A percentile compares a stretch with the other conserved stretches of the same genome.
phyloP scores from a whole-genome alignment of 192 early-diverging fungal genomes.

The Lobulomyces angularis region DNA sequence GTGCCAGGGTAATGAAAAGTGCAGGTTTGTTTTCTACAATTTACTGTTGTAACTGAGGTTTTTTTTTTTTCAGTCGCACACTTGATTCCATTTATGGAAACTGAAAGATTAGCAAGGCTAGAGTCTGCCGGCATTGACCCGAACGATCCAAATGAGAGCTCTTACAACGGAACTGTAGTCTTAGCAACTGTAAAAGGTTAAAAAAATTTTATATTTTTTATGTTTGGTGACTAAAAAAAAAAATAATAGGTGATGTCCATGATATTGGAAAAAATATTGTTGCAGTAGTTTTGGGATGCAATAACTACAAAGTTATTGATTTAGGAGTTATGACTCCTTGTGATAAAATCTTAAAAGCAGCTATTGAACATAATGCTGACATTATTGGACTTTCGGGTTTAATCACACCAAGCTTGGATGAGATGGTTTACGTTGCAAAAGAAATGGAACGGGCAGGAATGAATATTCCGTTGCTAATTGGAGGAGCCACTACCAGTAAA shows the following conservation, averaged over 20 bases:
- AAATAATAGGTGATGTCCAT: slow-evolving; percentile 95
- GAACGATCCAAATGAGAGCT: too few relatives aligned
- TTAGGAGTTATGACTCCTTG: slow-evolving; percentile 91
- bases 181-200: slow-evolving; percentile 96
- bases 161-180: slow-evolving; percentile 79
- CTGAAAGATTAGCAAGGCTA: slow-evolving; percentile 70
- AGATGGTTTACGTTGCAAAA: slow-evolving; percentile 93
- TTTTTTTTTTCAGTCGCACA: slow-evolving; percentile 71
- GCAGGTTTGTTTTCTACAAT: not conserved
- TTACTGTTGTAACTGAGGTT: not conserved
- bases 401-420: slow-evolving; percentile 90
- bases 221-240: too few relatives aligned
- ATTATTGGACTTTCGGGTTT: slow-evolving; percentile 86
- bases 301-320: slow-evolving; percentile 91
- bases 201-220: too few relatives aligned
- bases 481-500: slow-evolving; percentile 90
- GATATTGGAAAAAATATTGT: slow-evolving; percentile 99
- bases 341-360: slow-evolving; percentile 82
- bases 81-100: slow-evolving; percentile 86
- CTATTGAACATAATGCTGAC: slow-evolving; percentile 79
- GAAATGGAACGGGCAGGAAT: slow-evolving; percentile 79
- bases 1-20: slow-evolving; percentile 42
- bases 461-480: slow-evolving; percentile 82
- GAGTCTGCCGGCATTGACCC: slow-evolving; percentile 31
- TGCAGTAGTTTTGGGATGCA: slow-evolving; percentile 91